Percentiles rank a stretch among this genome's conserved stretches.
These are phyloP conservation scores for Vigna reflexopilosa DNA, from an alignment of 306 rosid genomes.

Conservation along the genomic window DNA sequence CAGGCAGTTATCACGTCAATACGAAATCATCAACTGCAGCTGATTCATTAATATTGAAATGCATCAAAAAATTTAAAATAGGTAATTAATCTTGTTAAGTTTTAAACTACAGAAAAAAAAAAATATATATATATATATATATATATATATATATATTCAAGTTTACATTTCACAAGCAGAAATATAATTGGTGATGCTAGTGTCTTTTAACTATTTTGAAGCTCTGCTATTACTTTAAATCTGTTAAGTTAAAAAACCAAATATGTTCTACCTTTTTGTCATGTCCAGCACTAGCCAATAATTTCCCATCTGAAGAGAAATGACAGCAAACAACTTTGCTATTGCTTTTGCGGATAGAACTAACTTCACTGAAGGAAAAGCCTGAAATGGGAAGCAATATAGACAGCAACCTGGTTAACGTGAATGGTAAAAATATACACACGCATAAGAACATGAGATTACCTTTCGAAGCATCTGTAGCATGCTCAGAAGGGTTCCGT, in stretches of 20 bases:
- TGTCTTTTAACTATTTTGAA: constrained; percentile 29
- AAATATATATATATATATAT: background rate
- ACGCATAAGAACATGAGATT: constrained; percentile 47
- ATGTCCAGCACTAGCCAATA: constrained; percentile 97
- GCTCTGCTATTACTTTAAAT: constrained; percentile 12
- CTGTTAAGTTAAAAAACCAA: constrained; percentile 27
- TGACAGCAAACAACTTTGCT: constrained; percentile 92
- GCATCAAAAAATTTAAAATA: constrained; percentile 15
- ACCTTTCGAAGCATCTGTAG: constrained; percentile 88
- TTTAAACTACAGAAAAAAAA: background rate
- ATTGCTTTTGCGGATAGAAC: constrained; percentile 82
- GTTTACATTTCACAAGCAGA: constrained; percentile 27
- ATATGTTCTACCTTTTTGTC: constrained; percentile 88
- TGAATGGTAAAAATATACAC: constrained; percentile 38
- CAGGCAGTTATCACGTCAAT: no score
- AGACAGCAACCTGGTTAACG: constrained; percentile 39
- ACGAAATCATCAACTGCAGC: no score
- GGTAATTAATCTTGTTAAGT: constrained; percentile 22
- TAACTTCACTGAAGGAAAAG: constrained; percentile 78
- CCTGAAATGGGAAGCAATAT: constrained; percentile 57
- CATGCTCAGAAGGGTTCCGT: constrained; percentile 77
- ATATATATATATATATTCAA: background rate
- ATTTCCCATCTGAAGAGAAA: constrained; percentile 96
- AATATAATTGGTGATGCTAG: constrained; percentile 26
- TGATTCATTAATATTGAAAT: no score